Evolutionary conservation across 257 asterid genomes (phyloP).

Genomic region (Salvia miltiorrhiza): DNA sequence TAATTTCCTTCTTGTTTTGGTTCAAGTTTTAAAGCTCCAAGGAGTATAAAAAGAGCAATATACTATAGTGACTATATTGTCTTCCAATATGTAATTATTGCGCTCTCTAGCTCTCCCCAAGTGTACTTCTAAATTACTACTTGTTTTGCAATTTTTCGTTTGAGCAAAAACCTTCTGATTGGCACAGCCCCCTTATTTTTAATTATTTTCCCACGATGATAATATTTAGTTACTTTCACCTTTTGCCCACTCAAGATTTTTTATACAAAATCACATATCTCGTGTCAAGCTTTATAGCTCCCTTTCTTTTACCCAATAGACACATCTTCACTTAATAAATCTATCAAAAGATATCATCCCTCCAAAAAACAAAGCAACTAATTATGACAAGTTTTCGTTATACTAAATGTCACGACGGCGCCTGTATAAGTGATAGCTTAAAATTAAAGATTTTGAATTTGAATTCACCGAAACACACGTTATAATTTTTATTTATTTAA

Average conservation of each 20-base stretch:
- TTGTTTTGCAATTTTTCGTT: no score
- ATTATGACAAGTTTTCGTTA: no score
- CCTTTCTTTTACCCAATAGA: background rate
- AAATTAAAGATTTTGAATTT: no score
- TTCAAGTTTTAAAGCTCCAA: background rate
- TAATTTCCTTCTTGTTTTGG: background rate
- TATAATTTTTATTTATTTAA: no score
- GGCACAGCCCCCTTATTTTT: conserved; percentile 2
- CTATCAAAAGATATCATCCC: background rate
- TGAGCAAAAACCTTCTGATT: conserved; percentile 6
- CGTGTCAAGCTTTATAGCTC: background rate
- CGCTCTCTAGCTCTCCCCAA: background rate
- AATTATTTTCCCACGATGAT: background rate
- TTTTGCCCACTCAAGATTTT: background rate
- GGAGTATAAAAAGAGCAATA: background rate
- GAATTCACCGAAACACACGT: no score
- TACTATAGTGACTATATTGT: background rate
- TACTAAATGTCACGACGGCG: no score
- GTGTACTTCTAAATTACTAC: conserved; percentile 2
- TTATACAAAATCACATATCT: background rate
- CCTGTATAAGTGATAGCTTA: no score
- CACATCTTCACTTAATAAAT: background rate
- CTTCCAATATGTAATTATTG: background rate
- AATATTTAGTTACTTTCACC: conserved; percentile 14
- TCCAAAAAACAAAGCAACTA: no score